A percentile compares a stretch with the other conserved stretches of the same genome.
These are phyloP conservation scores for Cladorrhinum samala DNA, from an alignment of 495 filamentous ascomycete species.

Conservation along the genomic window DNA sequence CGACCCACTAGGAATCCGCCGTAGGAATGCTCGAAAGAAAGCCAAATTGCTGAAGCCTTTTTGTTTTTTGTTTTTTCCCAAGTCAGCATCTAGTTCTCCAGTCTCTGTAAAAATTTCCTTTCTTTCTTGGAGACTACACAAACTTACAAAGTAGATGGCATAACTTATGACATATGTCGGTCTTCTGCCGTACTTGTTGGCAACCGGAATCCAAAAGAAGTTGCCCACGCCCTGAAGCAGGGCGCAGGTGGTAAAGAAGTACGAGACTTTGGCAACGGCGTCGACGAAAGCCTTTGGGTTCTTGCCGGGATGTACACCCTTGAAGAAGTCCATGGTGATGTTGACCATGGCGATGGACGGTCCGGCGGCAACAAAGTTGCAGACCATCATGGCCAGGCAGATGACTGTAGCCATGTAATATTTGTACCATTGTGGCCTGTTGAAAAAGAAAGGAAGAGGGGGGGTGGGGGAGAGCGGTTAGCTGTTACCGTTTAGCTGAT, in stretches of 20 bases:
- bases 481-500: not conserved
- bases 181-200: conserved; percentile 50
- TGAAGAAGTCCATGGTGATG: conserved; percentile 44
- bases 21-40: conserved; percentile 39
- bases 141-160: conserved; percentile 33
- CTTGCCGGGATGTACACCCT: conserved; percentile 14
- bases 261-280: conserved; percentile 42
- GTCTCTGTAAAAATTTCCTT: no score
- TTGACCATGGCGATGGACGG: conserved; percentile 47
- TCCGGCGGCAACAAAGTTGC: conserved; percentile 50
- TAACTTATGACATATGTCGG: conserved; percentile 48
- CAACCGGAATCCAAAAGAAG: conserved; percentile 51
- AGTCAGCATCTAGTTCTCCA: not conserved
- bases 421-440: conserved; percentile 41
- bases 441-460: not conserved
- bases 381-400: conserved; percentile 48
- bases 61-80: not conserved
- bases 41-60: conserved; percentile 38
- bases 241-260: conserved; percentile 48
- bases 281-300: conserved; percentile 18
- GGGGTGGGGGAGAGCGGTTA: conserved; percentile 2
- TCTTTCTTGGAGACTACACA: no score
- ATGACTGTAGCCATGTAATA: conserved; percentile 45
- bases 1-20: conserved; percentile 38
- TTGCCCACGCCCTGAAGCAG: conserved; percentile 45